phyloP scores from a whole-genome alignment of 371 early-diverging fungal genomes.

The Lichtheimia ornata region DNA sequence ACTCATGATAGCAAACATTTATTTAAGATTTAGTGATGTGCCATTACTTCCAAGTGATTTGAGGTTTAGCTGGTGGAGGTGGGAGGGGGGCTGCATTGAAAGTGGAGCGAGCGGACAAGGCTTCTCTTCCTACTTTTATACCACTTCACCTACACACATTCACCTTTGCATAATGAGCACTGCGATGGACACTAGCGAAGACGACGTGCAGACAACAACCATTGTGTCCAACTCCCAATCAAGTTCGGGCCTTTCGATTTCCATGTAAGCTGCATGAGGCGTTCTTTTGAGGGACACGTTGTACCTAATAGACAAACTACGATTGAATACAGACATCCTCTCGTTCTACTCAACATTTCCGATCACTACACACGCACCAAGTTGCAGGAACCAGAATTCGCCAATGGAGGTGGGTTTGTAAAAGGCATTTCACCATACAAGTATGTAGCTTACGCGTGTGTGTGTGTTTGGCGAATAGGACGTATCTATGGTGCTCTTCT shows the following conservation, averaged over 20 bases:
- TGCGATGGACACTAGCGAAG: conserved; percentile 50
- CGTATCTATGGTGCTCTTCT: conserved; percentile 78
- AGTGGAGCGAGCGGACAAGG: too few species aligned
- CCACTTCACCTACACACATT: too few species aligned
- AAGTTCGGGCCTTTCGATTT: conserved; percentile 46
- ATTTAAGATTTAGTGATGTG: too few species aligned
- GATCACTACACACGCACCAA: conserved; percentile 81
- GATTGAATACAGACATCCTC: conserved; percentile 67
- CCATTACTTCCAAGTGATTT: too few species aligned
- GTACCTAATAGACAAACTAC: not conserved
- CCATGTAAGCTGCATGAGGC: conserved; percentile 35
- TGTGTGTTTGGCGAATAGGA: conserved; percentile 16
- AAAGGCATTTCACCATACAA: too few species aligned
- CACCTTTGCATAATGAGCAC: too few species aligned
- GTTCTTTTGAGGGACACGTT: not conserved
- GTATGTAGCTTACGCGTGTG: not conserved
- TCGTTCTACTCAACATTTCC: conserved; percentile 83
- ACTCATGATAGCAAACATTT: too few species aligned
- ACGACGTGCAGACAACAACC: conserved; percentile 11
- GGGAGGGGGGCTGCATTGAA: too few species aligned
- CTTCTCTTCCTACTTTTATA: too few species aligned
- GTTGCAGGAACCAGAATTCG: conserved; percentile 55
- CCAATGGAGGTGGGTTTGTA: conserved; percentile 24
- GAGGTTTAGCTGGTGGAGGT: too few species aligned
- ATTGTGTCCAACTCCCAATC: conserved; percentile 35